A percentile compares a stretch with the other conserved stretches of the same genome.
Evolutionary conservation across 2,329 filamentous ascomycete species (phyloP).

Genomic region (Ophiocordyceps robertsii): DNA sequence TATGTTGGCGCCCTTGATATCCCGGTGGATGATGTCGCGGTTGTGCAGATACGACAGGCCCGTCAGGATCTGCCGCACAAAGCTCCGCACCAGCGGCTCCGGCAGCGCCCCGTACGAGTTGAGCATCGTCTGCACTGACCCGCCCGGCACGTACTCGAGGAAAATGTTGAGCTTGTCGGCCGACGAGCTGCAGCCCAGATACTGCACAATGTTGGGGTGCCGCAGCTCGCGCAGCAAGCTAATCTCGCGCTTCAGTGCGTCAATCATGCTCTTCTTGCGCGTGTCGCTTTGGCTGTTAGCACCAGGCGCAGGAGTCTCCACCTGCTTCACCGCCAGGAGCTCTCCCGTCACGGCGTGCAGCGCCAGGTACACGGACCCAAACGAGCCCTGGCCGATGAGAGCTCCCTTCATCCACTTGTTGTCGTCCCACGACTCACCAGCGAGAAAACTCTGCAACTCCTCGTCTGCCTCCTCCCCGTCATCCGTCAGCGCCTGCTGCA

Average conservation of each 20-base stretch:
- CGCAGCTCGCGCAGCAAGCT: conserved; percentile 84
- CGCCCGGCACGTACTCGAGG: conserved; percentile 95
- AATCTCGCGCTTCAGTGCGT: conserved; percentile 93
- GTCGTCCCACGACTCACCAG: conserved; percentile 88
- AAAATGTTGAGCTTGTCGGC: conserved; percentile 96
- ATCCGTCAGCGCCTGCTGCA: conserved; percentile 73
- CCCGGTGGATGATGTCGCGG: conserved; percentile 91
- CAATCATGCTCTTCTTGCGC: conserved; percentile 96
- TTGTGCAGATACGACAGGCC: conserved; percentile 89
- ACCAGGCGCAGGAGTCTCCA: conserved; percentile 72
- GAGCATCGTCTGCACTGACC: conserved; percentile 95
- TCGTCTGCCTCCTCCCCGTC: conserved; percentile 88
- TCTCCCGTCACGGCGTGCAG: conserved; percentile 93
- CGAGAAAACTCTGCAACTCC: conserved; percentile 78
- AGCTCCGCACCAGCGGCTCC: conserved; percentile 88
- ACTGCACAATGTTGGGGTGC: conserved; percentile 95
- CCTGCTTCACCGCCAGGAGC: conserved; percentile 96
- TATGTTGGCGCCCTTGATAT: conserved; percentile 98
- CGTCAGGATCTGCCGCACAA: conserved; percentile 87
- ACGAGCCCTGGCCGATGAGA: conserved; percentile 91
- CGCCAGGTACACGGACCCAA: conserved; percentile 89
- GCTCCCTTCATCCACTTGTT: conserved; percentile 99
- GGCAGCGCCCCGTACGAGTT: conserved; percentile 94
- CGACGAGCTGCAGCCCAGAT: conserved; percentile 87
- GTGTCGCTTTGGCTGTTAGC: conserved; percentile 71